Base-by-base conservation (phyloP, 129 eudicot species). In the Flaveria robusta region DNA sequence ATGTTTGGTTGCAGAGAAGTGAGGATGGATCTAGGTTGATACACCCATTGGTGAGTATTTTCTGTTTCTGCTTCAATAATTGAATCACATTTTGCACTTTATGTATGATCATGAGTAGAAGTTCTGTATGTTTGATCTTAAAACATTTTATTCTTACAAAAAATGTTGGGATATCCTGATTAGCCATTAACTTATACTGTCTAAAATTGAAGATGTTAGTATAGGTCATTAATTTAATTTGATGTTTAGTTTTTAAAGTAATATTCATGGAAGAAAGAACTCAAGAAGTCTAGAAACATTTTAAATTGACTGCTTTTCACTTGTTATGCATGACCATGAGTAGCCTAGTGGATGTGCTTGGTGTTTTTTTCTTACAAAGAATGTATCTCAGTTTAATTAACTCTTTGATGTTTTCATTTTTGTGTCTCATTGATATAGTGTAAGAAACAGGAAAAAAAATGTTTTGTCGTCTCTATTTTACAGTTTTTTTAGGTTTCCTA, bases 1-100 rank as follows among this genome's bases (percentile, higher is more conserved):
- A 95, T 86, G 92, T 91, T 65, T 90, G 90, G 94, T 70, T 89
- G 85, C 82, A 87, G 79, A 86, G 82, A 45, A 85, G 89, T 81
- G 90, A 87, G 68, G 97, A 95, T 82, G 96, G 96, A 7, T 82
- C 96, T n/a, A 84, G 82, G 79, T 46, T 81, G 51, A 75, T 94
- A 46, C 99, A 94, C 71, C 99, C 99, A 45, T 68, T 90, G 98
- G 92, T 87, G 47, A 83, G 84, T 79, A 74, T 16, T 15, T 64
- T 65, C 37, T 62, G 23, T 13, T 66, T 73, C 0, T 68, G 15
- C 23, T 70, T 66, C 9, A 6, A 24, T 70, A 18, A 18, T 66
- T 5, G 23, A 66, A 76, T 23, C 37, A 41, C 52, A 14, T 26
- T 29, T 66, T 51, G 65, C 19, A 23, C 51, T 66, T 41, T 19